Conservation (phyloP, 2,329 filamentous ascomycete species). For the Coniochaeta ligniaria region DNA sequence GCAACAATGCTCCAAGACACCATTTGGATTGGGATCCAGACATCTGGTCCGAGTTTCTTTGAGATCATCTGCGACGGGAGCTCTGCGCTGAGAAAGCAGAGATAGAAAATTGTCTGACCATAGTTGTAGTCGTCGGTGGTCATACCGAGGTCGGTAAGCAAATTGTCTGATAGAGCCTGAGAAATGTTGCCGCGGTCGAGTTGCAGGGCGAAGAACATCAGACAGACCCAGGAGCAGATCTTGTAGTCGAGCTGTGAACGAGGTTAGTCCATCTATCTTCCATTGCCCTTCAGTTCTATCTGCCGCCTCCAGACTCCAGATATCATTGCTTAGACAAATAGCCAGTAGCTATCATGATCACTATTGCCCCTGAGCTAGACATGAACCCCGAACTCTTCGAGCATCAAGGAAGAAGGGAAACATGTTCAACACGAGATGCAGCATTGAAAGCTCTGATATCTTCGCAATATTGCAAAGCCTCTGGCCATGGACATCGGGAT, state of each 20-base stretch:
- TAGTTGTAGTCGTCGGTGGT: slow-evolving; percentile 39
- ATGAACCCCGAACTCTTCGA: neutral
- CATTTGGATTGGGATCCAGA: slow-evolving; percentile 27
- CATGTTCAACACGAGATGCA: neutral
- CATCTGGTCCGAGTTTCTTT: slow-evolving; percentile 37
- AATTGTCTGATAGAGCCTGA: slow-evolving; percentile 26
- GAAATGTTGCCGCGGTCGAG: slow-evolving; percentile 27
- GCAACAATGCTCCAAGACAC: slow-evolving; percentile 23
- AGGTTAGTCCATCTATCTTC: neutral
- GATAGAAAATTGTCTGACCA: slow-evolving; percentile 45
- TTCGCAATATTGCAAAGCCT: neutral
- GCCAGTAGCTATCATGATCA: neutral
- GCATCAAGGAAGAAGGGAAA: neutral
- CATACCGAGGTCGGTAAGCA: slow-evolving; percentile 21
- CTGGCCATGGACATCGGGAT: neutral
- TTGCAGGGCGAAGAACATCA: slow-evolving; percentile 28
- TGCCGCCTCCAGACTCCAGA: neutral
- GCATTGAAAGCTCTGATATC: neutral
- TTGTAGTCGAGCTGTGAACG: slow-evolving; percentile 18
- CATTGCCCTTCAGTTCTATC: neutral
- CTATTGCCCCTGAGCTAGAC: slow-evolving; percentile 3
- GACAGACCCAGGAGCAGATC: slow-evolving; percentile 23
- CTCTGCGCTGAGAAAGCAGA: slow-evolving; percentile 48
- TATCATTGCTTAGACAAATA: neutral
- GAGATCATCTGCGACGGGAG: slow-evolving; percentile 54